These are phyloP conservation scores for Pyracantha coccinea DNA, from an alignment of 331 rosid genomes.

Conservation along the genomic window DNA sequence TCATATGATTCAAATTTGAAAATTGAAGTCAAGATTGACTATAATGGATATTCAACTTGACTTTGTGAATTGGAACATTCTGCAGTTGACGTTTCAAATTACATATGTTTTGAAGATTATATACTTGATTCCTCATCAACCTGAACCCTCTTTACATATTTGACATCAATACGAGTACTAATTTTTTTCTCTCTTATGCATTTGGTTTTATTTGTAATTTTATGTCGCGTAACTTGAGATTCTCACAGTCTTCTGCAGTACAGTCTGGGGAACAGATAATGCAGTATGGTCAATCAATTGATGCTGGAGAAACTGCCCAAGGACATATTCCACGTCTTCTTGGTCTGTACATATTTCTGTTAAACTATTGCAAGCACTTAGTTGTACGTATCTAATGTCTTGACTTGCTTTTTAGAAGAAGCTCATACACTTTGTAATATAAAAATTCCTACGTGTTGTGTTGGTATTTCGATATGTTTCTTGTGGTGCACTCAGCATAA, in stretches of 20 bases:
- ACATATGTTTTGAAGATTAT: not conserved
- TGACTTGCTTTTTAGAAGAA: not conserved
- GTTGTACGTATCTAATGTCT: not conserved
- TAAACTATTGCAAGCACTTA: not conserved
- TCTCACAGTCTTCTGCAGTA: slow-evolving; percentile 76
- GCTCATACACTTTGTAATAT: not conserved
- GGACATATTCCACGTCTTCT: slow-evolving; percentile 97
- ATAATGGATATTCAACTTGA: not conserved
- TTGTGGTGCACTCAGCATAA: not conserved
- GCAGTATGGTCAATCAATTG: slow-evolving; percentile 77
- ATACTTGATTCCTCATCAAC: not conserved
- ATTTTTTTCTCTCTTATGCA: not conserved
- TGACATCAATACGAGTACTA: not conserved
- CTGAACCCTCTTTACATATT: not conserved
- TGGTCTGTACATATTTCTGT: slow-evolving; percentile 37
- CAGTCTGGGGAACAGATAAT: slow-evolving; percentile 77
- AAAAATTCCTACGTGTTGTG: not conserved
- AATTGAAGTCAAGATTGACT: not conserved
- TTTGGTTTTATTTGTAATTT: not conserved
- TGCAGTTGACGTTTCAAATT: not conserved
- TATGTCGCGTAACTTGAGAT: not conserved
- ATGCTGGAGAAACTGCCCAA: slow-evolving; percentile 47
- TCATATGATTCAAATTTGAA: not conserved
- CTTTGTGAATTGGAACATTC: not conserved
- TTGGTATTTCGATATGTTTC: not conserved